A percentile compares a stretch with the other conserved stretches of the same genome.
Evolutionary conservation across 2,329 filamentous ascomycete genomes (phyloP).

Genomic region (Aspergillus japonicus): DNA sequence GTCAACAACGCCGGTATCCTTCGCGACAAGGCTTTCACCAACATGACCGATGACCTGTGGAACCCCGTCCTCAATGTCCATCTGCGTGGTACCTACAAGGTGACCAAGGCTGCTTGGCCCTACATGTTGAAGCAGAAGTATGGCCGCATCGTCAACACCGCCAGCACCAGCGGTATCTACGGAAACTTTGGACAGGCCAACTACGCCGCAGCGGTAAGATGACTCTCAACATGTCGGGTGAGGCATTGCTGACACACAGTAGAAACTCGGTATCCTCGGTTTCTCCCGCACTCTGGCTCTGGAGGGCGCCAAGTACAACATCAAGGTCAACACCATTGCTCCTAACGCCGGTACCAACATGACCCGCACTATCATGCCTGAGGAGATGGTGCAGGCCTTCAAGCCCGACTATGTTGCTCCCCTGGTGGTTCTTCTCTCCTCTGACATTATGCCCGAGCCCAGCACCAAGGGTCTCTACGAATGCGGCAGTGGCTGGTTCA

Average conservation of each 20-base stretch:
- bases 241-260: slow-evolving; percentile 8
- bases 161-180: slow-evolving; percentile 95
- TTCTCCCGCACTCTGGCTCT: slow-evolving; percentile 90
- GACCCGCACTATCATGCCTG: slow-evolving; percentile 90
- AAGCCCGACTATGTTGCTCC: slow-evolving; percentile 99
- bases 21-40: slow-evolving; percentile 93
- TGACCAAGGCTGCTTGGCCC: slow-evolving; percentile 96
- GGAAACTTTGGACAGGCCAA: slow-evolving; percentile 99
- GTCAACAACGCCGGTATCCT: slow-evolving; percentile 99
- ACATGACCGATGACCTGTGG: slow-evolving; percentile 96
- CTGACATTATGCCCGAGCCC: slow-evolving; percentile 80
- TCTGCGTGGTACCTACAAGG: slow-evolving; percentile 90
- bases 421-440: slow-evolving; percentile 80
- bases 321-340: slow-evolving; percentile 95
- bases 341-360: slow-evolving; percentile 95
- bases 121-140: slow-evolving; percentile 99
- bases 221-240: slow-evolving; percentile 11
- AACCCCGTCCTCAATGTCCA: slow-evolving; percentile 90
- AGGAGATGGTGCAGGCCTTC: slow-evolving; percentile 97
- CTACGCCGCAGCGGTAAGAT: slow-evolving; percentile 80
- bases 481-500: slow-evolving; percentile 91
- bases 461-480: slow-evolving; percentile 88
- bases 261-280: slow-evolving; percentile 91
- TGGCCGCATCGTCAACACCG: slow-evolving; percentile 93
- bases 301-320: slow-evolving; percentile 96